Evolutionary conservation across 2,329 filamentous ascomycete genomes (phyloP), one percentile per base, ranked within the genome.

Genomic region (Orbilia ellipsospora): DNA sequence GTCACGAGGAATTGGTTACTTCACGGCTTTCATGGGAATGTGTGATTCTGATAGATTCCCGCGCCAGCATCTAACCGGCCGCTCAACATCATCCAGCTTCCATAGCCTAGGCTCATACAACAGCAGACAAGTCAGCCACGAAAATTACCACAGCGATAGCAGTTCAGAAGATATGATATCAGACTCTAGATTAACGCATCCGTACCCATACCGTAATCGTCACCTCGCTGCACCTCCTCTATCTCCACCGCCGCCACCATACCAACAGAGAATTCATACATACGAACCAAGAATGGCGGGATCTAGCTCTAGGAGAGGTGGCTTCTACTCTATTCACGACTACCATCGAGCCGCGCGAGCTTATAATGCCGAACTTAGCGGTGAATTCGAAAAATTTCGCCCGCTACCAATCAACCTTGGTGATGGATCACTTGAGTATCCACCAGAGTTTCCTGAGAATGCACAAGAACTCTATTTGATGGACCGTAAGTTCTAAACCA

Each of bases 271-370:
- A 55, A 56, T 55, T 20, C 18, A 44, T 50, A 52, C 20, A 8
- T 65, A 65, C 40, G 60, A 73, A 26, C 72, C 72, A 44, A 68
- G 72, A 45, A 69, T 75, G 72, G 72, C 72, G 4, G 72, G 72
- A 42, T 68, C 72, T 26, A 69, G 72, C 36, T 59, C 63, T 44
- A 64, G 72, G 26, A 54, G 65, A 54, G 64, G 72, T 8, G 72
- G 72, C 0, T 75, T 75, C 23, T 62, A 64, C 60, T 69, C 72
- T 18, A 15, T 59, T 6, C 15, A 63, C 50, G 72, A 75, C 20
- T 28, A 42, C 13, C 31, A 61, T 6, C 72, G 72, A 28, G 42
- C 31, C 18, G 72, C 72, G 28, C 64, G 45, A 54, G 64, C 57
- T 23, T 51, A 75, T 75, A 75, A 75, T 18, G 63, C 72, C 23